A percentile compares a stretch with the other conserved stretches of the same genome.
Conservation (phyloP, 345 rosid species). For the Salix koriyanagi region DNA sequence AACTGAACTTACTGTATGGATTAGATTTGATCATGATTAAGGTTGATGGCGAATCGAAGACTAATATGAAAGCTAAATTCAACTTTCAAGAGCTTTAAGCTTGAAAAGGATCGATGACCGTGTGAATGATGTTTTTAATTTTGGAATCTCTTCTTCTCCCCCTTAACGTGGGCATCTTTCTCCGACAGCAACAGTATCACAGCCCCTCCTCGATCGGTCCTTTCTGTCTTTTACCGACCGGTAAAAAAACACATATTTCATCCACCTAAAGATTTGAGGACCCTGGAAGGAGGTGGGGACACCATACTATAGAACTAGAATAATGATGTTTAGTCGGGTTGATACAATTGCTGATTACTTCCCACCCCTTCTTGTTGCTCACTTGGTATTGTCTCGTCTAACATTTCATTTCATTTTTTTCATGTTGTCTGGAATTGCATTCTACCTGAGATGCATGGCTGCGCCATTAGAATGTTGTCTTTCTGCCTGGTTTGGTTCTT, state of each 20-base stretch:
- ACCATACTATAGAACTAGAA: not conserved
- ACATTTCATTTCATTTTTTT: not conserved
- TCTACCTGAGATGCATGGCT: not conserved
- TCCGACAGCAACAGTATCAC: not conserved
- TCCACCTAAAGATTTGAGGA: not conserved
- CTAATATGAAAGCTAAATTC: not conserved
- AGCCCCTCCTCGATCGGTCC: not conserved
- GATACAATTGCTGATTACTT: conserved; percentile 86
- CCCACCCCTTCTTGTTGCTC: conserved; percentile 99
- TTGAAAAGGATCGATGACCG: not conserved
- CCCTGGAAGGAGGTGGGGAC: not conserved
- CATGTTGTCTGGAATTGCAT: not conserved
- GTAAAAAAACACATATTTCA: not conserved
- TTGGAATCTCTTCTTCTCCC: conserved; percentile 26
- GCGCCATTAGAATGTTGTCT: not conserved
- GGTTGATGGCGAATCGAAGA: conserved; percentile 1
- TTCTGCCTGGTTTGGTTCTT: not conserved
- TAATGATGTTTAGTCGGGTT: conserved; percentile 97
- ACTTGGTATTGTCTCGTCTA: conserved; percentile 61
- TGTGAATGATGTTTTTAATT: not conserved
- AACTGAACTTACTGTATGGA: conserved; percentile 18
- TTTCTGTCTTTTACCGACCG: conserved; percentile 19
- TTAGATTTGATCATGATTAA: conserved; percentile 10
- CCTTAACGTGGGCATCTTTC: conserved; percentile 26
- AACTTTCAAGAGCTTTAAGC: not conserved